These are phyloP conservation scores for Penicillium roqueforti DNA, from an alignment of 495 filamentous ascomycete species.

Conservation along the genomic window DNA sequence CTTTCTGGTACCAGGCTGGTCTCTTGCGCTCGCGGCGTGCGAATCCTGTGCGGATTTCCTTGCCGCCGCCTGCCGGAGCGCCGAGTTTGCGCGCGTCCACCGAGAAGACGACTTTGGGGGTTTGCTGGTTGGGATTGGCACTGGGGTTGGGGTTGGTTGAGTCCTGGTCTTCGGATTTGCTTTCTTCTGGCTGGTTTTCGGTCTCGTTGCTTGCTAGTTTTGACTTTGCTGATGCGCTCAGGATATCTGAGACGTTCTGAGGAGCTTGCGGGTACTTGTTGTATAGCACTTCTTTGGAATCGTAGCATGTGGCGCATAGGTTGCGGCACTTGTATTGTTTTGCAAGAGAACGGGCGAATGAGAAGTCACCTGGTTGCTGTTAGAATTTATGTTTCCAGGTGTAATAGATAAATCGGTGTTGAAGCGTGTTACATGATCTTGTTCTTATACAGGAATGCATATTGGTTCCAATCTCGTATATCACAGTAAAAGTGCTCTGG, in stretches of 20 bases:
- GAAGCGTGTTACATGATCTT: not conserved
- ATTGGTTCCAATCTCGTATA: conserved; percentile 2
- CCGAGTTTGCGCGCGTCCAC: conserved; percentile 73
- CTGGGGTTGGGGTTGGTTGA: not conserved
- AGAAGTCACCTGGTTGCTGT: conserved; percentile 64
- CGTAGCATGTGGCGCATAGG: conserved; percentile 62
- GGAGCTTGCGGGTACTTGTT: conserved; percentile 76
- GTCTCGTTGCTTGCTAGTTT: conserved; percentile 1
- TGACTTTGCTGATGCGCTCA: conserved; percentile 12
- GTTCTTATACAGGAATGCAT: conserved; percentile 1
- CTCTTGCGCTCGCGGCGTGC: conserved; percentile 25
- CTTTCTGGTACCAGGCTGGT: conserved; percentile 30
- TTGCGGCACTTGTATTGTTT: conserved; percentile 64
- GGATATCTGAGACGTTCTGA: conserved; percentile 54
- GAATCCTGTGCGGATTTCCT: conserved; percentile 38
- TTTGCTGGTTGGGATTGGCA: not conserved
- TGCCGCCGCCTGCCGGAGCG: conserved; percentile 36
- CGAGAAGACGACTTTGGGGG: conserved; percentile 54
- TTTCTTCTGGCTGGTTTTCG: conserved; percentile 2
- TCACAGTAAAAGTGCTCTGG: not conserved
- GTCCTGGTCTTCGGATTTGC: not conserved
- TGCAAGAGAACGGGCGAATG: conserved; percentile 74
- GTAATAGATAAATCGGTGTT: not conserved
- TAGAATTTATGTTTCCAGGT: conserved; percentile 1
- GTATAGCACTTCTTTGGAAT: conserved; percentile 48